Evolutionary conservation across 1,284 basidiomycete genomes (phyloP), one percentile per base, ranked within the genome.

Genomic region (Meira nashicola): DNA sequence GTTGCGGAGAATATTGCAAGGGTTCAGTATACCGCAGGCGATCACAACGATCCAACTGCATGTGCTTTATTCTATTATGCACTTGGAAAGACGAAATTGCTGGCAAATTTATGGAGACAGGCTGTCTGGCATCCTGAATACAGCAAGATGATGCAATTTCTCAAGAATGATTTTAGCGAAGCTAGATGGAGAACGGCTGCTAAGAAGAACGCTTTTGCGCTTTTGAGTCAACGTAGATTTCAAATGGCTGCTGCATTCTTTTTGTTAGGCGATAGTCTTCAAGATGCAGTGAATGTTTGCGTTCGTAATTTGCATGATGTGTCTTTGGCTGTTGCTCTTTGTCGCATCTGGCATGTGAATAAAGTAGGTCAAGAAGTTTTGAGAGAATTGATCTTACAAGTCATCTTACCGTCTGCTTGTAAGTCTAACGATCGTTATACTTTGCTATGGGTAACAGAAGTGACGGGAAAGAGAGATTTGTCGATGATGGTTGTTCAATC

Each of bases 21-120:
- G 25, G 92, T 92, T 70, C 87, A 94, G 70, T 99, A 92, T 78
- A 89, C 92, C 85, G 82, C 84, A 3, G 61, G 62, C 38, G 68
- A 67, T 25, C 64, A 70, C 28, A 57, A 92, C 14, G 92, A 99
- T 79, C 95, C 95, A 1, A 89, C 88, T 6, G 81, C 84, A 10
- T 93, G 92, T 73, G 92, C 90, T 15, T 81, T 99, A 39, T 89
- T 90, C 78, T 99, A 97, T 80, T 95, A 96, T 70, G 92, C 95
- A 1, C 81, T 98, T 1, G 89, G 90, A 41, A 97, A 97, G 77
- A 84, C 85, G 56, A 90, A 91, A 75, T 84, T 96, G 14, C 90
- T 98, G 0, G 89, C 91, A 66, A 90, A 92, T 0, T 83, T 98
- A 2, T 99, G 95, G 95, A 85, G 89, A 66, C 94, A 97, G 76